Conservation (phyloP, 2,329 filamentous ascomycete species). For the Sporothrix protearum region DNA sequence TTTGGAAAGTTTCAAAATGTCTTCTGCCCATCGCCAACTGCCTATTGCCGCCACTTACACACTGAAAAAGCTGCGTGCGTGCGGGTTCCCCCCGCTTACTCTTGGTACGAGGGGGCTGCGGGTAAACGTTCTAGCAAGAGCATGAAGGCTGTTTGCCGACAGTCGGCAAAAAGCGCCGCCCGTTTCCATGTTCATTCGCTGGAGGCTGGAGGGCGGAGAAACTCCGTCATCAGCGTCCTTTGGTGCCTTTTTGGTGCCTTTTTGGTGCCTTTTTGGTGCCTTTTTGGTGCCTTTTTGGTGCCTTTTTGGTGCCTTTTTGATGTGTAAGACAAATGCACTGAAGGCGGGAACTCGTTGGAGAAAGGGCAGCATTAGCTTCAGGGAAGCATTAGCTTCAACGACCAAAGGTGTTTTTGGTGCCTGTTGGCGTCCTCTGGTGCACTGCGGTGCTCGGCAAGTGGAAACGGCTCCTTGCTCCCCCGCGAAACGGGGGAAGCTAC, state of each 20-base stretch:
- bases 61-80: neutral
- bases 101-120: neutral
- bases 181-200: neutral
- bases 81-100: neutral
- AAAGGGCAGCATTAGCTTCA: too few species aligned
- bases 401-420: neutral
- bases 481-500: neutral
- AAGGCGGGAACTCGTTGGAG: too few species aligned
- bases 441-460: slow-evolving; percentile 8
- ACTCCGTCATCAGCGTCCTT: neutral
- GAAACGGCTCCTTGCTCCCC: neutral
- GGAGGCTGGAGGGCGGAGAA: neutral
- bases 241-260: neutral
- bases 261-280: neutral
- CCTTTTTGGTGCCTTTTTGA: neutral
- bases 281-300: neutral
- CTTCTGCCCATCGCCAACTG: neutral
- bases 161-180: slow-evolving; percentile 5
- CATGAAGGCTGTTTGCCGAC: neutral
- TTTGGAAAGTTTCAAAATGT: neutral
- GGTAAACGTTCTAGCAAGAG: slow-evolving; percentile 10
- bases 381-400: too few species aligned
- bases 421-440: neutral
- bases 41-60: slow-evolving; percentile 16
- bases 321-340: too few species aligned